Evolutionary conservation across 208 protist species (phyloP).

Genomic region (Trichomonas tenax): DNA sequence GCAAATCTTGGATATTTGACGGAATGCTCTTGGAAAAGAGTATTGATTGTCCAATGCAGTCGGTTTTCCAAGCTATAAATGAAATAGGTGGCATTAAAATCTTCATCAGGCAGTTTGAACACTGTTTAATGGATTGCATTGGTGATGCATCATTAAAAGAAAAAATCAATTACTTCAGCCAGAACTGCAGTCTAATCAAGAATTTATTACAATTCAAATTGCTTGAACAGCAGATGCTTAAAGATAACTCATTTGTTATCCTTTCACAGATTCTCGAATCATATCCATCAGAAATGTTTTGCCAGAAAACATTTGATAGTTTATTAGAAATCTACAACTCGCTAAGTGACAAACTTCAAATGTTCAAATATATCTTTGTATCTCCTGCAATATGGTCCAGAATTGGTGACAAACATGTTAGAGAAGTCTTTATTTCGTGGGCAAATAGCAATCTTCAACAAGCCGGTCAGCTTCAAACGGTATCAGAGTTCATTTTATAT

Average conservation of each 20-base stretch:
- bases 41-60: not conserved
- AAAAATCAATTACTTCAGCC: not conserved
- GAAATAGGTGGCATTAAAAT: not conserved
- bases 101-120: not conserved
- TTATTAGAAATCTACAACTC: not conserved
- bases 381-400: not conserved
- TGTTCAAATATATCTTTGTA: not conserved
- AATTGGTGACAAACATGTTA: not conserved
- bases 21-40: too few relatives aligned
- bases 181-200: not conserved
- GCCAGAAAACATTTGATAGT: not conserved
- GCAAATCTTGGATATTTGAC: too few relatives aligned
- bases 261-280: not conserved
- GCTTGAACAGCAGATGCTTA: not conserved
- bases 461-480: not conserved
- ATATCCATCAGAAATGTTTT: not conserved
- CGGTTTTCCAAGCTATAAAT: not conserved
- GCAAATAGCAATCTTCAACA: not conserved
- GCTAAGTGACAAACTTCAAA: not conserved
- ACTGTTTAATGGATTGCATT: not conserved
- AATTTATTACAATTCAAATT: not conserved
- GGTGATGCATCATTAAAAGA: not conserved
- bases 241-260: not conserved
- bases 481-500: not conserved
- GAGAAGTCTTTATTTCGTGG: not conserved